phyloP scores from a whole-genome alignment of 2,329 filamentous ascomycete species.

The Diaporthe helianthi region DNA sequence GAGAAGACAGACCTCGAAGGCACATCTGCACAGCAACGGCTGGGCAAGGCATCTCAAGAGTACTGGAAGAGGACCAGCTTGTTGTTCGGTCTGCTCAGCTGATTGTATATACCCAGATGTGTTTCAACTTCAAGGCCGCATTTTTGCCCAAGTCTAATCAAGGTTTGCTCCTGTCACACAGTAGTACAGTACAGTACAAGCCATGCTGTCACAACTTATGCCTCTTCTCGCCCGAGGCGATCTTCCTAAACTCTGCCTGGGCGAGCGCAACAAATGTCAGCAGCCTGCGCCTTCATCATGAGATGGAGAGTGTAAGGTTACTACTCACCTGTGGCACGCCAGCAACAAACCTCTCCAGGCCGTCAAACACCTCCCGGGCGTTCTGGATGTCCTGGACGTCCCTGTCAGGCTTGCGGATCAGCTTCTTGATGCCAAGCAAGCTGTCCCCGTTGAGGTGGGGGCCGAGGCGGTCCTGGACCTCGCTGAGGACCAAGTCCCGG shows the following conservation, averaged over 20 bases:
- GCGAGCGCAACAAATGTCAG: neutral
- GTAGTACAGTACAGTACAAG: neutral
- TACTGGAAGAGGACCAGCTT: constrained; percentile 86
- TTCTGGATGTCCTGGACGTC: constrained; percentile 79
- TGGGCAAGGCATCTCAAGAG: constrained; percentile 71
- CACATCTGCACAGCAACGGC: constrained; percentile 55
- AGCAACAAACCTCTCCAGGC: constrained; percentile 78
- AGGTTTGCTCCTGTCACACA: constrained; percentile 1
- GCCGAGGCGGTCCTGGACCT: constrained; percentile 83
- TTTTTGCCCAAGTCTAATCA: neutral
- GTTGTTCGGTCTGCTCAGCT: constrained; percentile 78
- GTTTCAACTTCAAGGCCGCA: constrained; percentile 20
- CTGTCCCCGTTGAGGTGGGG: constrained; percentile 81
- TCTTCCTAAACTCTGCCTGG: constrained; percentile 78
- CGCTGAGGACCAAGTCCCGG: constrained; percentile 71
- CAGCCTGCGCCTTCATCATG: neutral
- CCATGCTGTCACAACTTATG: constrained; percentile 80
- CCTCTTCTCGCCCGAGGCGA: constrained; percentile 88
- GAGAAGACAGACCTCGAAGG: constrained; percentile 56
- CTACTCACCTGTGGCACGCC: constrained; percentile 74
- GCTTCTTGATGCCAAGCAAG: constrained; percentile 81
- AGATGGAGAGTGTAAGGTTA: neutral
- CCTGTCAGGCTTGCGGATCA: constrained; percentile 77
- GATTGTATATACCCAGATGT: constrained; percentile 35
- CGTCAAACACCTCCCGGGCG: constrained; percentile 84